Conservation (phyloP, 306 rosid species). For the Pyrus communis region DNA sequence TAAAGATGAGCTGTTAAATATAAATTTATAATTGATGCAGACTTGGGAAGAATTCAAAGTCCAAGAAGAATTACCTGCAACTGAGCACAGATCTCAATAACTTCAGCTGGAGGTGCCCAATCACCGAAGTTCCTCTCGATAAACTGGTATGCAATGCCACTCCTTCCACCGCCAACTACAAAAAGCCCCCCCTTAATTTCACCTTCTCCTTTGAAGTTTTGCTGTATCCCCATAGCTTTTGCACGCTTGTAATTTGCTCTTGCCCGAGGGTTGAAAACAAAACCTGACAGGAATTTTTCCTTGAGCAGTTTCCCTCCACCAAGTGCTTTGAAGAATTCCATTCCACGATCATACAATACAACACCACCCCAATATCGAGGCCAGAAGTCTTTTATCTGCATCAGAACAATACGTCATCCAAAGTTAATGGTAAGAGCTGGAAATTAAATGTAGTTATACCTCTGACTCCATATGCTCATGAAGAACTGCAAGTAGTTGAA, state of each 20-base stretch:
- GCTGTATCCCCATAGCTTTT: slow-evolving; percentile 47
- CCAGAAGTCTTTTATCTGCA: slow-evolving; percentile 80
- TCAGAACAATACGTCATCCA: slow-evolving; percentile 10
- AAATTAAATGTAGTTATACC: slow-evolving; percentile 34
- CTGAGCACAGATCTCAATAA: slow-evolving; percentile 60
- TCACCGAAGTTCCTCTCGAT: slow-evolving; percentile 90
- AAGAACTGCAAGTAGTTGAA: slow-evolving; percentile 75
- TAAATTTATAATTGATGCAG: slow-evolving; percentile 4
- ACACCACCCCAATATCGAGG: slow-evolving; percentile 94
- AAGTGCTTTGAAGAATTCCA: slow-evolving; percentile 72
- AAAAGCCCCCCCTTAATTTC: slow-evolving; percentile 88
- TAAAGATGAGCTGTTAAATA: slow-evolving; percentile 17
- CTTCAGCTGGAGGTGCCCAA: slow-evolving; percentile 87
- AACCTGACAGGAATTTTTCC: slow-evolving; percentile 76
- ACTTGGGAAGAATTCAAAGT: not conserved
- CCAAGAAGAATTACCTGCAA: slow-evolving; percentile 44
- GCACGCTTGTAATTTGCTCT: slow-evolving; percentile 75
- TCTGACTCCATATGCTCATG: slow-evolving; percentile 75
- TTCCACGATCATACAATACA: slow-evolving; percentile 45
- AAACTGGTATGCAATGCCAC: slow-evolving; percentile 83
- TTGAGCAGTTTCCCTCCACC: slow-evolving; percentile 80
- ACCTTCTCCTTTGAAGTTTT: slow-evolving; percentile 83
- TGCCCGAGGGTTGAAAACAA: slow-evolving; percentile 69
- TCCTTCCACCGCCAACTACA: slow-evolving; percentile 58
- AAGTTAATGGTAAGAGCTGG: slow-evolving; percentile 11